Base-by-base conservation (phyloP, 768 basidiomycete genomes). In the Pleurotus eryngii region DNA sequence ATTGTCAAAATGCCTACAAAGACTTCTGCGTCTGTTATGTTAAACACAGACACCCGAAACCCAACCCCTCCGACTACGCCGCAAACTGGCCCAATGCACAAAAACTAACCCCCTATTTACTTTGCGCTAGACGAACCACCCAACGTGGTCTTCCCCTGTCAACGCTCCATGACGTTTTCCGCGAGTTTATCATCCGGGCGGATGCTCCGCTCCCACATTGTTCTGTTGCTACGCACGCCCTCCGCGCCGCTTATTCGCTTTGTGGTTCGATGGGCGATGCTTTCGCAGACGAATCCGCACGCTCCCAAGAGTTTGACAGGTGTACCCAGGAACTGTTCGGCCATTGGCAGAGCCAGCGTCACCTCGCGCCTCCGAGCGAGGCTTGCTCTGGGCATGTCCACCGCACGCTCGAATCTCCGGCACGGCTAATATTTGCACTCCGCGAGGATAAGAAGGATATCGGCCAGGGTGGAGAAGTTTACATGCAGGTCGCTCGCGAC, bases 241-340 rank as follows among this genome's bases (percentile, higher is more conserved):
- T 15, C 6, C 38, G 15, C 18, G 39, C 51, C 9, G 51, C 51
- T 37, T 2, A 15, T 37, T 18, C 5, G 17, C 51, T 53, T 30
- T 53, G 51, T 39, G 51, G 14, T 17, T 53, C 51, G 15, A 53
- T 53, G 51, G 51, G 51, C 51, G 51, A 40, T 24, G 51, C 39
- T n/a, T 53, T 17, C 22, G 15, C 15, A 17, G 18, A 40, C 38
- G 20, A 40, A 53, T 18, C 51, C 7, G 37, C 35, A 2, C 35
- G 51, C n/a, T 39, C 51, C 18, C 5, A 20, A 11, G 7, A 20
- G 27, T 53, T 53, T 20, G 51, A 40, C 15, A 15, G 27, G 37
- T 42, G 38, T 40, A 42, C 38, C 24, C 15, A 22, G 4, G 37
- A 24, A 14, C 39, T 53, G 18, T 53, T 53, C 39, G 14, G 20